These are phyloP conservation scores for Tricholoma hemisulphureum DNA, from an alignment of 768 basidiomycete genomes.

Conservation along the genomic window DNA sequence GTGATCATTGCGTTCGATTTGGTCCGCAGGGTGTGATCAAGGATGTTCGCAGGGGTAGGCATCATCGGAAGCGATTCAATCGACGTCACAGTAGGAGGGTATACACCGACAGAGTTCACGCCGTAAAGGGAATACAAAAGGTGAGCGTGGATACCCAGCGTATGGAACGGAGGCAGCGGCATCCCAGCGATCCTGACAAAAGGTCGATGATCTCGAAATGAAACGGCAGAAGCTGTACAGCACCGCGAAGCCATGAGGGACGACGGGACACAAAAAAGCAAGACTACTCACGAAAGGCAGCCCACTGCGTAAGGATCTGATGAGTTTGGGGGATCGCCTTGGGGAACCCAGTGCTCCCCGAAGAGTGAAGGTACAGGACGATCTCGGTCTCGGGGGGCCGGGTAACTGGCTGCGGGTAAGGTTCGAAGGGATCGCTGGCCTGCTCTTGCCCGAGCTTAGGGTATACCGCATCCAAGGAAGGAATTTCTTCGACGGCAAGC, in stretches of 20 bases:
- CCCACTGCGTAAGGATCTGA: constrained; percentile 31
- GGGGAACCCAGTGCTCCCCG: constrained; percentile 49
- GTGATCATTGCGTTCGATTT: constrained; percentile 29
- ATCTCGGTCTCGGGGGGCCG: constrained; percentile 22
- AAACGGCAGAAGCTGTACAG: constrained; percentile 10
- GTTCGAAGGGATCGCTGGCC: constrained; percentile 24
- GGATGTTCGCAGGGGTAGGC: constrained; percentile 39
- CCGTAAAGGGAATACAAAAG: constrained; percentile 29
- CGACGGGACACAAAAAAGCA: not conserved
- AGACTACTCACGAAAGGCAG: constrained; percentile 30
- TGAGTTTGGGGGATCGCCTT: constrained; percentile 40
- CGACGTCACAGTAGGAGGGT: constrained; percentile 27
- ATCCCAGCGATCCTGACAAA: constrained; percentile 25
- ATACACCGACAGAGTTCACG: constrained; percentile 27
- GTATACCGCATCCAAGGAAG: constrained; percentile 31
- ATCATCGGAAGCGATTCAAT: constrained; percentile 28
- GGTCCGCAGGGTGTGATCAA: constrained; percentile 31
- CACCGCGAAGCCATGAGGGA: not conserved
- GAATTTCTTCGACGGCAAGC: constrained; percentile 31
- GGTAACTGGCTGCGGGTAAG: constrained; percentile 21
- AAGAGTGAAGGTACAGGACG: constrained; percentile 44
- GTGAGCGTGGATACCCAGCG: constrained; percentile 29
- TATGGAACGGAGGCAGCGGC: constrained; percentile 41
- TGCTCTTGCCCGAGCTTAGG: constrained; percentile 40
- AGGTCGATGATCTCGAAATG: constrained; percentile 13